Evolutionary conservation across 148 eudicot genomes (phyloP).

Genomic region (Simmondsia chinensis): DNA sequence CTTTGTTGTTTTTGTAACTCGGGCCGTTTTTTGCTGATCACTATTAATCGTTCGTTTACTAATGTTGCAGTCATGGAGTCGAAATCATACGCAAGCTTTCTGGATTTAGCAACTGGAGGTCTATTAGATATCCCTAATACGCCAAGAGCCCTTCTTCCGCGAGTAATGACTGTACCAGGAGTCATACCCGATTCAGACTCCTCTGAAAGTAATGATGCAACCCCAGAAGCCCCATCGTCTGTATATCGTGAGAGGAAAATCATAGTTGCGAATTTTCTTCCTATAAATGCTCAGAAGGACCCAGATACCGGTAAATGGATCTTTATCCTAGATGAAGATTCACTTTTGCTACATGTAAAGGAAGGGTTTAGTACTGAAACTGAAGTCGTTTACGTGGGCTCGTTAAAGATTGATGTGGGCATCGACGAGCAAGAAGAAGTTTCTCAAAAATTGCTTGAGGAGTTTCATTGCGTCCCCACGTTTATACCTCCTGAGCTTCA

Average conservation of each 20-base stretch:
- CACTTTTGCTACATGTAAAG: constrained; percentile 44
- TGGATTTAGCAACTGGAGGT: constrained; percentile 46
- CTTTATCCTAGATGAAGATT: constrained; percentile 53
- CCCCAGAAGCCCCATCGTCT: constrained; percentile 22
- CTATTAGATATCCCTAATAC: constrained; percentile 38
- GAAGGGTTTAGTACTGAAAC: constrained; percentile 53
- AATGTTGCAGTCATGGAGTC: constrained; percentile 27
- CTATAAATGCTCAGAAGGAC: constrained; percentile 43
- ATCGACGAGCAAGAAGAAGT: constrained; percentile 51
- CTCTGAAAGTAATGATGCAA: constrained; percentile 9
- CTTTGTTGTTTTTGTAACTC: neutral
- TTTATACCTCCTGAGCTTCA: constrained; percentile 53
- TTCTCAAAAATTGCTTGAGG: constrained; percentile 43
- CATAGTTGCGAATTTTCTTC: constrained; percentile 60
- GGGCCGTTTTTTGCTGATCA: neutral
- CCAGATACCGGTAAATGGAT: constrained; percentile 31
- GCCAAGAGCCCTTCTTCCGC: constrained; percentile 47
- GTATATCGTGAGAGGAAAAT: constrained; percentile 29
- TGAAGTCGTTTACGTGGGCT: constrained; percentile 53
- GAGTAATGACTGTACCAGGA: constrained; percentile 37
- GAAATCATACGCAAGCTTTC: constrained; percentile 35
- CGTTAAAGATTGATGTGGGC: constrained; percentile 45
- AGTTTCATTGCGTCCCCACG: constrained; percentile 62
- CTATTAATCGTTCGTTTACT: neutral
- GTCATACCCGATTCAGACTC: constrained; percentile 28